These are phyloP conservation scores for Saturnispora hagleri DNA, from an alignment of 805 yeast genomes.

Conservation along the genomic window DNA sequence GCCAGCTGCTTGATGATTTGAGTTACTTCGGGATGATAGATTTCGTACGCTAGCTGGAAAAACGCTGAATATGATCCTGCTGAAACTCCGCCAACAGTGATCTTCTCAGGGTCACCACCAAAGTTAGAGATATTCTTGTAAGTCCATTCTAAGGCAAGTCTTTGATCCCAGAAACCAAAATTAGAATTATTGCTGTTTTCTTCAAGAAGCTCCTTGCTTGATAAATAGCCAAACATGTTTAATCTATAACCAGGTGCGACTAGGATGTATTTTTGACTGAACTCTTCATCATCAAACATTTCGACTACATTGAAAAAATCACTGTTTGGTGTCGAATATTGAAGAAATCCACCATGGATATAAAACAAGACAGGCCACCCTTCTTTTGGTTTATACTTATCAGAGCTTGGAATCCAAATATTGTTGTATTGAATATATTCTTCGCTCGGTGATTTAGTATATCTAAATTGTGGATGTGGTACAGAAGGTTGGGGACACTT, in stretches of 20 bases:
- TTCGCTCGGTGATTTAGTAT: slow-evolving; percentile 21
- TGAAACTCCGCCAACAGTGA: slow-evolving; percentile 38
- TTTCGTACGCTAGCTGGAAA: slow-evolving; percentile 34
- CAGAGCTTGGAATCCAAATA: slow-evolving; percentile 31
- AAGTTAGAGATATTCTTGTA: slow-evolving; percentile 32
- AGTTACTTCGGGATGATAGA: slow-evolving; percentile 31
- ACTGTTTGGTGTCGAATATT: slow-evolving; percentile 25
- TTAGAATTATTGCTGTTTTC: slow-evolving; percentile 25
- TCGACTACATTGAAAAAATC: slow-evolving; percentile 19
- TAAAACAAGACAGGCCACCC: slow-evolving; percentile 37
- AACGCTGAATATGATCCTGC: slow-evolving; percentile 39
- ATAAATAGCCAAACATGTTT: slow-evolving; percentile 30
- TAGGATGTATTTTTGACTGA: slow-evolving; percentile 29
- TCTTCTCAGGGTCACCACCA: slow-evolving; percentile 37
- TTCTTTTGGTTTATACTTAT: slow-evolving; percentile 24
- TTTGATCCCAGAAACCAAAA: slow-evolving; percentile 40
- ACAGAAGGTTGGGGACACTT: slow-evolving; percentile 32
- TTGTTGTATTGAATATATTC: slow-evolving; percentile 30
- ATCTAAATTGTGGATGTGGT: slow-evolving; percentile 21
- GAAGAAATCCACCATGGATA: slow-evolving; percentile 38
- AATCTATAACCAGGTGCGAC: slow-evolving; percentile 34
- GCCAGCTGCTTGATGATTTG: slow-evolving; percentile 32
- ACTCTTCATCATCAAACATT: slow-evolving; percentile 22
- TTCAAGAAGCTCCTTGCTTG: slow-evolving; percentile 31
- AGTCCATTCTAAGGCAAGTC: slow-evolving; percentile 38